Evolutionary conservation across 371 early-diverging fungal genomes (phyloP).

Genomic region (Chytridium lagenaria): DNA sequence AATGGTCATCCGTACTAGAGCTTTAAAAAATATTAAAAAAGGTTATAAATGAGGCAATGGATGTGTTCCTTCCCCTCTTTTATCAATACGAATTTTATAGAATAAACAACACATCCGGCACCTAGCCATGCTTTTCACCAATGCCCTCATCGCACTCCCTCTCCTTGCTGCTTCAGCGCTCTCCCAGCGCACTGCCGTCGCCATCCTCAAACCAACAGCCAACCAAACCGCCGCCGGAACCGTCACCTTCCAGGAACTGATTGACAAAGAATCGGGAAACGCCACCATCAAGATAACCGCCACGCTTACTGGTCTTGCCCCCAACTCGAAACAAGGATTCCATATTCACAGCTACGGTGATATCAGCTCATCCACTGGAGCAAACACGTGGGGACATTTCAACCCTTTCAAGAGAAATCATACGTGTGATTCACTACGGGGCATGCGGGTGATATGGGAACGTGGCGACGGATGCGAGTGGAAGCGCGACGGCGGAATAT

Average conservation of each 20-base stretch:
- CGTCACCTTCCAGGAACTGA: not conserved
- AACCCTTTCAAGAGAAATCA: conserved; percentile 37
- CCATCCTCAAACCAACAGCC: not conserved
- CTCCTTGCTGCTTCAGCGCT: not conserved
- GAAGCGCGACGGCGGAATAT: conserved; percentile 5
- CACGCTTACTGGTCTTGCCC: conserved; percentile 18
- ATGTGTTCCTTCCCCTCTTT: too few species aligned
- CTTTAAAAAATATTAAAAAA: too few species aligned
- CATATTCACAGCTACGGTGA: conserved; percentile 37
- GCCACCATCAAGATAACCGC: conserved; percentile 12
- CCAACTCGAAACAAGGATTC: conserved; percentile 27
- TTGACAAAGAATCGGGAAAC: not conserved
- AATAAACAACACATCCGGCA: too few species aligned
- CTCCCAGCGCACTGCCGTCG: not conserved
- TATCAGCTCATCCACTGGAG: conserved; percentile 14
- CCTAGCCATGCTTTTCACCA: too few species aligned
- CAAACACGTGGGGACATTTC: conserved; percentile 28
- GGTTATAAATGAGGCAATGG: too few species aligned
- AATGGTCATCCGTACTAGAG: too few species aligned
- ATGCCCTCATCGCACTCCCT: not conserved
- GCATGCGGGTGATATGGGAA: conserved; percentile 40
- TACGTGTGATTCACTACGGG: conserved; percentile 23
- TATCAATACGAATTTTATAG: too few species aligned
- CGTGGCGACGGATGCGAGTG: conserved; percentile 25
- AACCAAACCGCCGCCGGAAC: not conserved